Conservation (phyloP, 805 yeast genomes). For the Wickerhamia fluorescens region DNA sequence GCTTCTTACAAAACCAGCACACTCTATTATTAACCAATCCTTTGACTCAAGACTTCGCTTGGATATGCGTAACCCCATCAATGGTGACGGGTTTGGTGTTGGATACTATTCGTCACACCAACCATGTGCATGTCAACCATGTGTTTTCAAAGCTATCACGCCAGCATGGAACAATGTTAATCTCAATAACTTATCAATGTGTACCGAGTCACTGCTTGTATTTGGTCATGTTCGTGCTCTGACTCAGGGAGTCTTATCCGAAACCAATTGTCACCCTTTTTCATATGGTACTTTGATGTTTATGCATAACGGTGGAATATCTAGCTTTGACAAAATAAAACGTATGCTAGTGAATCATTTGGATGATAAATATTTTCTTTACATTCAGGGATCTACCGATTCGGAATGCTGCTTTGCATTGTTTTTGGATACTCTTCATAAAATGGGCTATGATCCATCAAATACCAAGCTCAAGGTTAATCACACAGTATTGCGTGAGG, state of each 20-base stretch:
- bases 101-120: conserved; percentile 66
- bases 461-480: conserved; percentile 31
- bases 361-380: conserved; percentile 70
- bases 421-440: conserved; percentile 67
- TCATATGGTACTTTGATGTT: conserved; percentile 81
- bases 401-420: conserved; percentile 93
- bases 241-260: conserved; percentile 88
- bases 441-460: conserved; percentile 69
- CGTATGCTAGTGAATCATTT: conserved; percentile 64
- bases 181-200: conserved; percentile 75
- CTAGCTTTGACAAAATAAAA: conserved; percentile 68
- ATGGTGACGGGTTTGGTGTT: conserved; percentile 98
- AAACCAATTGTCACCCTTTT: conserved; percentile 97
- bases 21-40: conserved; percentile 93
- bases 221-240: conserved; percentile 97
- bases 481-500: conserved; percentile 54
- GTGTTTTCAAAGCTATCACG: conserved; percentile 90
- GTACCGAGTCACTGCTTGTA: conserved; percentile 75
- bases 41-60: conserved; percentile 84
- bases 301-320: conserved; percentile 94
- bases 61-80: conserved; percentile 86
- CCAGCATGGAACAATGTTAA: conserved; percentile 98
- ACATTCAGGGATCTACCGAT: conserved; percentile 90
- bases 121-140: conserved; percentile 61
- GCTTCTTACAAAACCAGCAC: conserved; percentile 89